Evolutionary conservation across 805 yeast species (phyloP).

Genomic region (Monosporozyma aerobia): DNA sequence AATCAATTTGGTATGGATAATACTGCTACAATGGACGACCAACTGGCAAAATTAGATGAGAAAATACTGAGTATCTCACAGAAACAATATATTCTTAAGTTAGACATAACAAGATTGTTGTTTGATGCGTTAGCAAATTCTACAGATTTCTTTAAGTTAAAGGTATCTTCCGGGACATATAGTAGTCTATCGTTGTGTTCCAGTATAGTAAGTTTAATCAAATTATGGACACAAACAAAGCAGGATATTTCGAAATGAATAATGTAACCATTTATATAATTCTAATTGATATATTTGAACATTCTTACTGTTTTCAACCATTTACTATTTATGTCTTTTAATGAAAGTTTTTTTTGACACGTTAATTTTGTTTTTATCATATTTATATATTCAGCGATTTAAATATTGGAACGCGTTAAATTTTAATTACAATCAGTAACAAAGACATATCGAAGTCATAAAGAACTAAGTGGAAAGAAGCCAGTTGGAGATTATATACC

Average conservation of each 20-base stretch:
- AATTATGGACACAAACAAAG: slow-evolving; percentile 24
- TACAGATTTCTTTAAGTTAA: slow-evolving; percentile 36
- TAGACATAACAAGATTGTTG: slow-evolving; percentile 35
- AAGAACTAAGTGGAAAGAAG: neutral
- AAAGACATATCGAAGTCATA: neutral
- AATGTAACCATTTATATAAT: neutral
- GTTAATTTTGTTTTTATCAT: neutral
- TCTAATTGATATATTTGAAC: neutral
- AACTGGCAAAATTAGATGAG: neutral
- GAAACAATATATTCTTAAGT: slow-evolving; percentile 30
- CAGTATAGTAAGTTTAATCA: slow-evolving; percentile 23
- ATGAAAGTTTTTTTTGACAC: neutral
- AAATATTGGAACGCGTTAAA: neutral
- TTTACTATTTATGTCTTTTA: neutral
- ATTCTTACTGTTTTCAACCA: neutral
- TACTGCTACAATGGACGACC: slow-evolving; percentile 2
- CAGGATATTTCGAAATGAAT: neutral
- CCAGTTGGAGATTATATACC: neutral
- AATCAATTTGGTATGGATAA: slow-evolving; percentile 10
- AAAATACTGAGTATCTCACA: slow-evolving; percentile 5
- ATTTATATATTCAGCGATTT: neutral
- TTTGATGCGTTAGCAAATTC: slow-evolving; percentile 44
- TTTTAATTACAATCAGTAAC: neutral
- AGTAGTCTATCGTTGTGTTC: slow-evolving; percentile 25
- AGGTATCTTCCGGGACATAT: slow-evolving; percentile 27